These are phyloP conservation scores for Chrysochromulina tobinii DNA, from an alignment of 78 protist species.

Conservation along the genomic window DNA sequence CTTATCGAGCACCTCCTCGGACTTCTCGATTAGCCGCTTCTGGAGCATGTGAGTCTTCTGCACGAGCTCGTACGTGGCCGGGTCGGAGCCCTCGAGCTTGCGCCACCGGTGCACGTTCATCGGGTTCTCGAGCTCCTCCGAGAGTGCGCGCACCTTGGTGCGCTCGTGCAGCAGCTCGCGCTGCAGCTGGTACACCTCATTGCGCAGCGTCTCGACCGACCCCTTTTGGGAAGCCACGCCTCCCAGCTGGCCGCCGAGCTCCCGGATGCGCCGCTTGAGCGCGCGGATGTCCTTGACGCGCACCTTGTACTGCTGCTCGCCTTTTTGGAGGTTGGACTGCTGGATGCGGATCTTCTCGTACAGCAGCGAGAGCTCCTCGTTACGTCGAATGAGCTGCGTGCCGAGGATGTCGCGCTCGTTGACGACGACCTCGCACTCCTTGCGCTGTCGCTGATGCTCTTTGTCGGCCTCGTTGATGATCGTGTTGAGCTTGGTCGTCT, in stretches of 20 bases:
- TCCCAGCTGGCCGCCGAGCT: not conserved
- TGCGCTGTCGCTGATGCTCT: constrained; percentile 66
- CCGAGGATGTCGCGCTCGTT: constrained; percentile 86
- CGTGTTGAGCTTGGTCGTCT: constrained; percentile 41
- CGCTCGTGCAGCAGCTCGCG: constrained; percentile 83
- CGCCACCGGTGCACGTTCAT: constrained; percentile 85
- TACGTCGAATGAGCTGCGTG: constrained; percentile 86
- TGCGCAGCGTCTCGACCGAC: constrained; percentile 50
- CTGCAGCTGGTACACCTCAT: constrained; percentile 72
- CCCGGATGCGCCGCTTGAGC: constrained; percentile 53
- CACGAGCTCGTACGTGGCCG: constrained; percentile 62
- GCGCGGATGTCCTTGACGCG: constrained; percentile 71
- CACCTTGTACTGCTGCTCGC: constrained; percentile 77
- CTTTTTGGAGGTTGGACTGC: constrained; percentile 79
- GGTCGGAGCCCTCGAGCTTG: constrained; percentile 37
- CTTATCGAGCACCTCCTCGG: constrained; percentile 81
- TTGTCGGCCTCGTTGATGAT: constrained; percentile 77
- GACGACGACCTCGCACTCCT: constrained; percentile 69
- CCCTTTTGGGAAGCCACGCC: not conserved
- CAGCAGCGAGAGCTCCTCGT: constrained; percentile 89
- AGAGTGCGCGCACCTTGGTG: constrained; percentile 70
- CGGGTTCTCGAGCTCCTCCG: constrained; percentile 91
- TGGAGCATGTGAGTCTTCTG: constrained; percentile 87
- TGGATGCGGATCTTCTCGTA: constrained; percentile 89
- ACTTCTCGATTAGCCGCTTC: constrained; percentile 81